Conservation (phyloP, 2,329 filamentous ascomycete genomes). For the Ceratocystis albifundus region DNA sequence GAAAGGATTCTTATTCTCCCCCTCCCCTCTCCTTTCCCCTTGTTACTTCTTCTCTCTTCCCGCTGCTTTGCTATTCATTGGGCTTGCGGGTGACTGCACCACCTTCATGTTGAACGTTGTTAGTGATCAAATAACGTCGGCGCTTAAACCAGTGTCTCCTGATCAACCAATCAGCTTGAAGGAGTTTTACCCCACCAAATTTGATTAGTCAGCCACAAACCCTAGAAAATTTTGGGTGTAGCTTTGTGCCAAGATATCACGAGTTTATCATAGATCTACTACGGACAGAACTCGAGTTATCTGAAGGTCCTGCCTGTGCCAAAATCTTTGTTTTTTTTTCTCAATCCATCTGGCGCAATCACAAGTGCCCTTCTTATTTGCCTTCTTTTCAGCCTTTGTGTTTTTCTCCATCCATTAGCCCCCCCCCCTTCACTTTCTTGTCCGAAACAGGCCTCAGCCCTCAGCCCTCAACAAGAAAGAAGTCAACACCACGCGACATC, state of each 20-base stretch:
- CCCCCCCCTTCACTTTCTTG: not conserved
- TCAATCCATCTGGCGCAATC: not conserved
- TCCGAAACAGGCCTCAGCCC: not conserved
- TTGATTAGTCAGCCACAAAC: slow-evolving; percentile 8
- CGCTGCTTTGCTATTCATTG: not conserved
- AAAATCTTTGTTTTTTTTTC: not conserved
- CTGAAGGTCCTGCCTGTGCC: not conserved
- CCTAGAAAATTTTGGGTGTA: slow-evolving; percentile 15
- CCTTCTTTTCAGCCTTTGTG: too few species aligned
- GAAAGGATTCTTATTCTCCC: slow-evolving; percentile 13
- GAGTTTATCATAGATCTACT: not conserved
- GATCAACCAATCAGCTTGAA: slow-evolving; percentile 18
- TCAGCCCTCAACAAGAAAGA: too few species aligned
- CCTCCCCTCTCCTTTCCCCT: not conserved
- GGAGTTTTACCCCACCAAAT: not conserved
- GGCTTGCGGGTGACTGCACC: slow-evolving; percentile 15
- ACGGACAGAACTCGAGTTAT: not conserved
- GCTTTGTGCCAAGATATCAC: slow-evolving; percentile 16
- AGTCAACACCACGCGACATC: not conserved
- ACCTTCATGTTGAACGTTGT: slow-evolving; percentile 15
- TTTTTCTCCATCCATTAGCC: too few species aligned
- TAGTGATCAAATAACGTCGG: slow-evolving; percentile 21
- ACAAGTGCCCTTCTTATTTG: not conserved
- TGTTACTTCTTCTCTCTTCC: not conserved
- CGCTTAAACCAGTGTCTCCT: slow-evolving; percentile 21